Conservation (phyloP, 2,329 filamentous ascomycete species). For the Colletotrichum sp. region DNA sequence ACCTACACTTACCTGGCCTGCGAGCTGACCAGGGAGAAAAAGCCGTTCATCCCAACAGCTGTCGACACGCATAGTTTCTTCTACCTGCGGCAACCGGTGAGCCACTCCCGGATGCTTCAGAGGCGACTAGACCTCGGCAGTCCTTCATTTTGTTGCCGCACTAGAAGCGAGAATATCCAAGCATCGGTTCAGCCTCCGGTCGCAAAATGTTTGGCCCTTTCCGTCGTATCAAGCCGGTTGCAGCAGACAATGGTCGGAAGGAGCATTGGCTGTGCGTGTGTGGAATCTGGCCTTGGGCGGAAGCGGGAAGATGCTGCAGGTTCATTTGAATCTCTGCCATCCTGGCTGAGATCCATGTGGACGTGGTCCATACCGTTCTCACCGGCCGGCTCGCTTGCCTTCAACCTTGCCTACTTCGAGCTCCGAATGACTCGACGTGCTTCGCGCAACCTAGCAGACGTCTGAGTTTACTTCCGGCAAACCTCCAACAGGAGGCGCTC, state of each 20-base stretch:
- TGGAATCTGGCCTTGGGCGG: neutral
- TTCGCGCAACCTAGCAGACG: neutral
- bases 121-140: neutral
- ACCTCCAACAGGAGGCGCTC: neutral
- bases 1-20: neutral
- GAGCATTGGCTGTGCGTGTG: neutral
- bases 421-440: neutral
- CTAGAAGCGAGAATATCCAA: neutral
- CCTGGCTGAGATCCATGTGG: neutral
- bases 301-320: neutral
- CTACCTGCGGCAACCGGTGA: neutral
- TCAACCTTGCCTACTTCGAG: neutral
- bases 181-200: neutral
- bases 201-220: neutral
- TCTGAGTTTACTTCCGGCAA: neutral
- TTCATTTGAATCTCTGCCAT: neutral
- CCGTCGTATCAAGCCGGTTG: neutral
- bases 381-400: neutral
- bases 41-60: neutral
- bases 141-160: neutral
- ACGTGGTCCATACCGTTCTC: neutral
- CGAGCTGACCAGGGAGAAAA: neutral
- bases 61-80: neutral
- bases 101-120: neutral
- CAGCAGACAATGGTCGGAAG: neutral